These are phyloP conservation scores for Flammula alnicola DNA, from an alignment of 1,284 basidiomycete genomes.

Conservation along the genomic window DNA sequence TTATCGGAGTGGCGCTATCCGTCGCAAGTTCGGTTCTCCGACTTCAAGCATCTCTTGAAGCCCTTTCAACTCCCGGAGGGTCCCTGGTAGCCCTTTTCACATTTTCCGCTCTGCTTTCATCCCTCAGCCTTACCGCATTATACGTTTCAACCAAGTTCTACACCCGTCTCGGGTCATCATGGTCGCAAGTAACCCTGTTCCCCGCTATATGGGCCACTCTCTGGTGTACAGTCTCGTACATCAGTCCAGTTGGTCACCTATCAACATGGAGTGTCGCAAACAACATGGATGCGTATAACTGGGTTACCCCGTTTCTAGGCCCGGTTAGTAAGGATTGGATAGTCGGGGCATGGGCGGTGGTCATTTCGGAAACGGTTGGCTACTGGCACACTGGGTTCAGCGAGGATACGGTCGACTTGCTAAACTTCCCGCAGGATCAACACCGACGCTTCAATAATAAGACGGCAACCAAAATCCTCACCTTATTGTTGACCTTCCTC, in stretches of 20 bases:
- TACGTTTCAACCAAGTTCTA: conserved; percentile 43
- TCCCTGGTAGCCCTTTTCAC: conserved; percentile 52
- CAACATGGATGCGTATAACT: conserved; percentile 58
- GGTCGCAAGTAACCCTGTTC: conserved; percentile 58
- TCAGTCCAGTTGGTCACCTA: conserved; percentile 70
- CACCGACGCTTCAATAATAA: neutral
- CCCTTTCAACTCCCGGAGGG: conserved; percentile 55
- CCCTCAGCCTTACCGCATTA: conserved; percentile 44
- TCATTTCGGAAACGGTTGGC: conserved; percentile 57
- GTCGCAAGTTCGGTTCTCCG: conserved; percentile 52
- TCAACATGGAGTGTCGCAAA: conserved; percentile 68
- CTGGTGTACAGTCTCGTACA: conserved; percentile 55
- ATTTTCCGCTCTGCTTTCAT: conserved; percentile 48
- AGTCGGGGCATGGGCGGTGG: conserved; percentile 69
- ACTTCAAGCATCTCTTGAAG: conserved; percentile 52
- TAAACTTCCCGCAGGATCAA: conserved; percentile 8
- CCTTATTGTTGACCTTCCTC: conserved; percentile 47
- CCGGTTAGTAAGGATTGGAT: conserved; percentile 70
- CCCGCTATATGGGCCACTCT: conserved; percentile 69
- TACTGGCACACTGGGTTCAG: conserved; percentile 59
- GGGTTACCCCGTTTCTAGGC: conserved; percentile 63
- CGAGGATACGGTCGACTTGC: conserved; percentile 29
- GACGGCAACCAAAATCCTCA: conserved; percentile 37
- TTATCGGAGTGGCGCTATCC: conserved; percentile 49
- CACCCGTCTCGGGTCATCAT: conserved; percentile 36